Evolutionary conservation across 108 stramenopile genomes (phyloP).

Genomic region (Aurantiochytrium sp.): DNA sequence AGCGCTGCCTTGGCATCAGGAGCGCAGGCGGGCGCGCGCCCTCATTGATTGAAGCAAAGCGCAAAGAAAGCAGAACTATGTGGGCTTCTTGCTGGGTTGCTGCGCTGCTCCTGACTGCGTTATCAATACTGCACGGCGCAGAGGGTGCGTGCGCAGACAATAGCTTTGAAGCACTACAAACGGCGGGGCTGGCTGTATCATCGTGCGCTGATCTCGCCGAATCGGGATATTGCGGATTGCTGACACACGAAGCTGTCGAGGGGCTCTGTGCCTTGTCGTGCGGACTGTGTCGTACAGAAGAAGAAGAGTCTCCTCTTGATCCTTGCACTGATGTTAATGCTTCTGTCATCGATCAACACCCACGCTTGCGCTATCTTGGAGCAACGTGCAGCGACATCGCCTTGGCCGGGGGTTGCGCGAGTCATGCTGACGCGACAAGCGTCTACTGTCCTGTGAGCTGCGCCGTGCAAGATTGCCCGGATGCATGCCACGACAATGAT

Average conservation of each 20-base stretch:
- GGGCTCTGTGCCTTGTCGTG: neutral
- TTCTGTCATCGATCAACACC: neutral
- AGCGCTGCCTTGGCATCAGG: too few relatives aligned
- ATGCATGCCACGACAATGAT: neutral
- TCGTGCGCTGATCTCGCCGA: neutral
- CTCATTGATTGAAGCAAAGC: too few relatives aligned
- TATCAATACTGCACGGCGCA: neutral
- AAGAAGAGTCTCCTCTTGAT: neutral
- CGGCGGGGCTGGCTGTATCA: neutral
- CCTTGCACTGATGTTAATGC: neutral
- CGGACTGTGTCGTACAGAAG: neutral
- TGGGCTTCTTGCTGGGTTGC: neutral
- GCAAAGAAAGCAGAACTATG: too few relatives aligned
- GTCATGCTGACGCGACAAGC: neutral
- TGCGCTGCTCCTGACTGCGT: neutral
- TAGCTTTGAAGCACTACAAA: neutral
- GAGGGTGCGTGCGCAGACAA: neutral
- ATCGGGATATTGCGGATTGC: neutral
- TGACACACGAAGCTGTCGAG: neutral
- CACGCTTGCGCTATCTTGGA: neutral
- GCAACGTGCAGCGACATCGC: neutral
- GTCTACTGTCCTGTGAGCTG: neutral
- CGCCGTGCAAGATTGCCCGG: neutral
- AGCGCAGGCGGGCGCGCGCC: too few relatives aligned
- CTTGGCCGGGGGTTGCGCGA: neutral